Base-by-base conservation (phyloP, 129 eudicot species). In the Calendula officinalis region DNA sequence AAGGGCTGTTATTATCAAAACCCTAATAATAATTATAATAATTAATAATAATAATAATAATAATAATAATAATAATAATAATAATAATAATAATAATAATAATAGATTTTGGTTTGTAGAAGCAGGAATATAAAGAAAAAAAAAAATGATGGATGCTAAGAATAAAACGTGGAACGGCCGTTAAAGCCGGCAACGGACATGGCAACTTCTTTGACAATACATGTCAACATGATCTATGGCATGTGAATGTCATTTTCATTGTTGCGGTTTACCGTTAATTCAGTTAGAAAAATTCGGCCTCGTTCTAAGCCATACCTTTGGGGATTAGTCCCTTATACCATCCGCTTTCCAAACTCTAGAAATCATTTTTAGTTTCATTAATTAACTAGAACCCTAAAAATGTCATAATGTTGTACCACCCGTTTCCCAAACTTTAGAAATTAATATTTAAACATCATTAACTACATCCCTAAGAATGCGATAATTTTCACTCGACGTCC, bases 141-240 rank as follows among this genome's bases (percentile, higher is more conserved):
- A 40, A 56, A 57, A 32, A 17, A 37, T 47, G 53, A 56, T 71
- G 68, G 17, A 7, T 35, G 30, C 7, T 8, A 3, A 45, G 27
- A 47, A 9, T 6, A 2, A 8, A 64, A 69, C 67, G 66, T 75
- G 81, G 54, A 5, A 59, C 46, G 50, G 75, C 72, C 84, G 72
- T 70, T 80, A 75, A 70, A 80, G 71, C 64, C 74, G 84, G 71
- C 81, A 42, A 64, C 52, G 66, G 73, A 69, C 27, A 45, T 64
- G 77, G 70, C 77, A 59, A 65, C 56, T 32, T 22, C 54, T 61
- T 67, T 72, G 72, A 73, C 72, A 67, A 54, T 42, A 22, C 30
- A 22, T 3, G 7, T 16, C 15, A 11, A 7, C 13, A 14, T n/a
- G 17, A 8, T 8, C 15, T n/a, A 14, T 10, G 15, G 39, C 80